Evolutionary conservation across 495 filamentous ascomycete genomes (phyloP).

Genomic region (Elaphomyces granulatus): DNA sequence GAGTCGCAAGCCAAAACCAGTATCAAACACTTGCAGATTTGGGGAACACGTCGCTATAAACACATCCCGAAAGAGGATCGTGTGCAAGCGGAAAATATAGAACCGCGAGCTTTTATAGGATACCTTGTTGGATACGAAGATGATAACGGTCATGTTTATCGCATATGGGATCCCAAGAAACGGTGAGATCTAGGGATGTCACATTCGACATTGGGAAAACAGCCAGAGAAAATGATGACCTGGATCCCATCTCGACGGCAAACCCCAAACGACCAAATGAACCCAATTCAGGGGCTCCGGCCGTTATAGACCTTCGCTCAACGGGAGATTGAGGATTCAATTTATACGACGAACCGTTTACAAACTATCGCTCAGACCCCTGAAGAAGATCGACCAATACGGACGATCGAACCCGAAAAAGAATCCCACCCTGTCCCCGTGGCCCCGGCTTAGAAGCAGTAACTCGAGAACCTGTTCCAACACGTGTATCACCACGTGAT

Average conservation of each 20-base stretch:
- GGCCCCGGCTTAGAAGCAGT: too few relatives aligned
- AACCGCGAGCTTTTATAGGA: neutral
- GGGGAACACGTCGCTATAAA: neutral
- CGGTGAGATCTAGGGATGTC: neutral
- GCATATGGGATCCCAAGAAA: constrained; percentile 1
- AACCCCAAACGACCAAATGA: neutral
- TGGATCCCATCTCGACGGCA: neutral
- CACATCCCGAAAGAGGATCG: constrained; percentile 1
- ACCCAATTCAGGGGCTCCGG: neutral
- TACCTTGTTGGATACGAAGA: neutral
- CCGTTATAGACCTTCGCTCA: neutral
- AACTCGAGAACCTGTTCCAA: too few relatives aligned
- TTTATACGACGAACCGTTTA: neutral
- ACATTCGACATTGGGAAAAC: neutral
- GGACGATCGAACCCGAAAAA: neutral
- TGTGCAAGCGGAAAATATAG: neutral
- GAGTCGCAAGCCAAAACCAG: neutral
- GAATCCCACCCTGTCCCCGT: too few relatives aligned
- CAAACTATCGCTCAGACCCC: constrained; percentile 1
- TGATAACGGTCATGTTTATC: neutral
- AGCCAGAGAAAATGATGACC: neutral
- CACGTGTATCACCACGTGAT: too few relatives aligned
- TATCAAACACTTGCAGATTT: neutral
- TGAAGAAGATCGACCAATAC: neutral
- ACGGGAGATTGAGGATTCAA: neutral